These are phyloP conservation scores for Brassica napus DNA, from an alignment of 345 rosid genomes.

Conservation along the genomic window DNA sequence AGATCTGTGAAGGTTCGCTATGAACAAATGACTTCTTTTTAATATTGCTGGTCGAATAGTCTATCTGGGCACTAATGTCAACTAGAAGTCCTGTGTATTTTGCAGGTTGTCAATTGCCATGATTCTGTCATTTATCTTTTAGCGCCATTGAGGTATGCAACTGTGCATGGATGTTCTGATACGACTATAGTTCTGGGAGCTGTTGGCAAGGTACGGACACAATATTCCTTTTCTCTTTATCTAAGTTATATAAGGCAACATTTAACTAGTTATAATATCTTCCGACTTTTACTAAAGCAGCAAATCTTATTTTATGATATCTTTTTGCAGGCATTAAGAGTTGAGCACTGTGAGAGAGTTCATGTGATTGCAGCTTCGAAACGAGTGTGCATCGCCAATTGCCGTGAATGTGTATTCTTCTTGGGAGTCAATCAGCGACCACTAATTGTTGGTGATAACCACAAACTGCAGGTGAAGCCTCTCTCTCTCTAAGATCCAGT, in stretches of 20 bases:
- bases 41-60: neutral
- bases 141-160: constrained; percentile 89
- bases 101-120: constrained; percentile 94
- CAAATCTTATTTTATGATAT: constrained; percentile 9
- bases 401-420: constrained; percentile 95
- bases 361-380: constrained; percentile 90
- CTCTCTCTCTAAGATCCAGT: neutral
- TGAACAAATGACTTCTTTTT: constrained; percentile 6
- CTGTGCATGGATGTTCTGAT: constrained; percentile 96
- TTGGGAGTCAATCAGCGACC: constrained; percentile 98
- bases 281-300: constrained; percentile 3
- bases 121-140: constrained; percentile 91
- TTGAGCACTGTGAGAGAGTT: constrained; percentile 99
- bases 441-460: constrained; percentile 95
- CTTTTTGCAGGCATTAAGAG: constrained; percentile 74
- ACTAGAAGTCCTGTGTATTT: constrained; percentile 17
- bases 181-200: constrained; percentile 97
- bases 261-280: neutral
- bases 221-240: constrained; percentile 3
- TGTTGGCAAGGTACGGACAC: constrained; percentile 83
- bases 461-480: constrained; percentile 81
- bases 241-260: neutral
- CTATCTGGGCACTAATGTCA: constrained; percentile 13
- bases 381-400: constrained; percentile 90
- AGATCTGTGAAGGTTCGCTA: constrained; percentile 83